Percentiles rank a stretch among this genome's conserved stretches.
These are phyloP conservation scores for Plantago coronopus DNA, from an alignment of 305 asterid genomes.

Conservation along the genomic window DNA sequence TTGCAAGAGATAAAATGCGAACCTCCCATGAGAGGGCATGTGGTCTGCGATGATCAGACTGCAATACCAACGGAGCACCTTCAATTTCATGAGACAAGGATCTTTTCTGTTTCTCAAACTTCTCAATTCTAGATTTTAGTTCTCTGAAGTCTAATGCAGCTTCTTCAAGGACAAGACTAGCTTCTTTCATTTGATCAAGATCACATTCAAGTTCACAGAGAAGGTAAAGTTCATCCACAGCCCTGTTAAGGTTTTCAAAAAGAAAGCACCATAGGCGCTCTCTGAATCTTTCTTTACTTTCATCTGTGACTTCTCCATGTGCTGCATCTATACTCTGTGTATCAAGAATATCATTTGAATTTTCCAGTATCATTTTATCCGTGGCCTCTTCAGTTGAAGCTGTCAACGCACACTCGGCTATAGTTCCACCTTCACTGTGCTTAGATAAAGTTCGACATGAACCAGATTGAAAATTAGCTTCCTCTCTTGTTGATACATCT, in stretches of 20 bases:
- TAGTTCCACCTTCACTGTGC: constrained; percentile 28
- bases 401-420: constrained; percentile 26
- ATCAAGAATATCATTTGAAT: constrained; percentile 37
- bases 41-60: constrained; percentile 96
- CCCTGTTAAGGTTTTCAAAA: constrained; percentile 94
- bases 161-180: constrained; percentile 95
- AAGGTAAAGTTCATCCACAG: constrained; percentile 95
- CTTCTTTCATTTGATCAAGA: constrained; percentile 88
- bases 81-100: constrained; percentile 52
- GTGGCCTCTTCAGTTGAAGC: constrained; percentile 35
- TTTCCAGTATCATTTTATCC: constrained; percentile 27
- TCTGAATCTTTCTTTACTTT: constrained; percentile 95
- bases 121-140: constrained; percentile 76
- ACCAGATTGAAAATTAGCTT: constrained; percentile 23
- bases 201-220: constrained; percentile 98
- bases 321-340: constrained; percentile 32
- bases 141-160: constrained; percentile 93
- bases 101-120: constrained; percentile 79
- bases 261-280: constrained; percentile 99
- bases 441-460: constrained; percentile 30
- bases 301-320: constrained; percentile 44
- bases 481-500: constrained; percentile 24
- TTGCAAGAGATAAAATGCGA: constrained; percentile 32
- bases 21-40: constrained; percentile 99
- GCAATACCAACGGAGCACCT: constrained; percentile 53